A percentile compares a stretch with the other conserved stretches of the same genome.
Evolutionary conservation across 805 yeast species (phyloP).

Genomic region (Yarrowia phangngaensis): DNA sequence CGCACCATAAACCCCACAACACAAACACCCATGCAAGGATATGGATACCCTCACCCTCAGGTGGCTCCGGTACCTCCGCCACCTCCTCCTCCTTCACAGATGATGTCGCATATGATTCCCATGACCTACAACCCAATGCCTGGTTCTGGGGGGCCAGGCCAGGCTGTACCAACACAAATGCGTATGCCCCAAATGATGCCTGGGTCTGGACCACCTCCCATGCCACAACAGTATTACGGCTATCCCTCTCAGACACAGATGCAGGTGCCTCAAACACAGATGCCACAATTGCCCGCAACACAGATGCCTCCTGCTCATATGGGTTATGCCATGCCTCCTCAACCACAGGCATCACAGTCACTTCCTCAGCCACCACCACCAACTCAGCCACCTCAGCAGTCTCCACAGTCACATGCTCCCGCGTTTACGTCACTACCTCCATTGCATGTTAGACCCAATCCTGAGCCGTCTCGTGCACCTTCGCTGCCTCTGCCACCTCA

Average conservation of each 20-base stretch:
- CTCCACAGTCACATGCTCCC: not conserved
- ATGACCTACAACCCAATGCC: constrained; percentile 4
- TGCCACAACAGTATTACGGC: too few relatives aligned
- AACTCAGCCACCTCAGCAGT: not conserved
- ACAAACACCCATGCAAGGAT: constrained; percentile 14
- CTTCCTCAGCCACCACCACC: not conserved
- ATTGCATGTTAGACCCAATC: too few relatives aligned
- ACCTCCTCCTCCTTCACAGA: constrained; percentile 3
- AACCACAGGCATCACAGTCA: constrained; percentile 5
- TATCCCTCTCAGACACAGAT: too few relatives aligned
- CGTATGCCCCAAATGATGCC: constrained; percentile 2
- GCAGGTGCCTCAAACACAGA: not conserved
- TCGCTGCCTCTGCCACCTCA: too few relatives aligned
- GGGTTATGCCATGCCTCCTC: not conserved
- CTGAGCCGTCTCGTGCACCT: too few relatives aligned
- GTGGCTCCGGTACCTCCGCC: constrained; percentile 1
- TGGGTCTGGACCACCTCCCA: constrained; percentile 7
- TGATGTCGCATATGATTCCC: constrained; percentile 17
- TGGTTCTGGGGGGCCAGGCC: not conserved
- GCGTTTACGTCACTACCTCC: too few relatives aligned
- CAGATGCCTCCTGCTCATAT: too few relatives aligned
- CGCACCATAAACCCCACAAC: constrained; percentile 20
- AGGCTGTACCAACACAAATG: constrained; percentile 4
- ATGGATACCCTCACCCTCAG: constrained; percentile 5
- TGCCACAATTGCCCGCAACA: too few relatives aligned